These are phyloP conservation scores for Paraphaeosphaeria minitans DNA, from an alignment of 2,329 filamentous ascomycete genomes.

Conservation along the genomic window DNA sequence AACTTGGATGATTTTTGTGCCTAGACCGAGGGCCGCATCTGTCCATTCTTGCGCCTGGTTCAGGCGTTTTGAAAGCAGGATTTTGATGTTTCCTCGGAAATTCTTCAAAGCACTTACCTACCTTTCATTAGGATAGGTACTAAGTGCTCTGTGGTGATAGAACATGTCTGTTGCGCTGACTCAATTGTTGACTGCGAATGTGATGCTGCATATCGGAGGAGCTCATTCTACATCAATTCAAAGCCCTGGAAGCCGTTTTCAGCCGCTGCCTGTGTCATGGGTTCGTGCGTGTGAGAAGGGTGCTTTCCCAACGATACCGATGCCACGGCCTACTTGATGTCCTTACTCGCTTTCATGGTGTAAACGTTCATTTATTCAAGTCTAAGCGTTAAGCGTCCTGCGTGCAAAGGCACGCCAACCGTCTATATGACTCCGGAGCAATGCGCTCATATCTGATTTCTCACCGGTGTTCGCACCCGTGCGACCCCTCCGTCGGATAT, in stretches of 20 bases:
- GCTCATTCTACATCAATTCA: conserved; percentile 13
- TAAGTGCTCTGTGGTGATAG: not conserved
- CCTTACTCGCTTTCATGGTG: not conserved
- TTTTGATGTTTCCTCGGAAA: not conserved
- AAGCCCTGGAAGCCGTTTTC: conserved; percentile 13
- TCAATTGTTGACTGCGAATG: not conserved
- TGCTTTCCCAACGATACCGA: conserved; percentile 9
- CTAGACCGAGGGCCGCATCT: not conserved
- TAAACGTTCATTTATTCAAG: not conserved
- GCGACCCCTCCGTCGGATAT: not conserved
- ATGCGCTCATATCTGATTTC: conserved; percentile 4
- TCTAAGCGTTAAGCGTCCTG: not conserved
- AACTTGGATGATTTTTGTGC: conserved; percentile 3
- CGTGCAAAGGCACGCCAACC: not conserved
- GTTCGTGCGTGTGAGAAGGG: conserved; percentile 8
- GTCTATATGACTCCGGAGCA: conserved; percentile 12
- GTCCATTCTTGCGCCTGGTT: conserved; percentile 2
- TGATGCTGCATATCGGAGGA: conserved; percentile 1
- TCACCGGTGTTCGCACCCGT: not conserved
- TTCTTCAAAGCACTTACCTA: conserved; percentile 1
- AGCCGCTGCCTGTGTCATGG: conserved; percentile 15
- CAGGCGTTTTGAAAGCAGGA: not conserved
- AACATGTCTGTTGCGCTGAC: not conserved
- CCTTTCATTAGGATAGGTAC: not conserved
- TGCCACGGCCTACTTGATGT: not conserved